Evolutionary conservation across 495 filamentous ascomycete genomes (phyloP), one percentile per base, ranked within the genome.

Genomic region (Aspergillus wentii): DNA sequence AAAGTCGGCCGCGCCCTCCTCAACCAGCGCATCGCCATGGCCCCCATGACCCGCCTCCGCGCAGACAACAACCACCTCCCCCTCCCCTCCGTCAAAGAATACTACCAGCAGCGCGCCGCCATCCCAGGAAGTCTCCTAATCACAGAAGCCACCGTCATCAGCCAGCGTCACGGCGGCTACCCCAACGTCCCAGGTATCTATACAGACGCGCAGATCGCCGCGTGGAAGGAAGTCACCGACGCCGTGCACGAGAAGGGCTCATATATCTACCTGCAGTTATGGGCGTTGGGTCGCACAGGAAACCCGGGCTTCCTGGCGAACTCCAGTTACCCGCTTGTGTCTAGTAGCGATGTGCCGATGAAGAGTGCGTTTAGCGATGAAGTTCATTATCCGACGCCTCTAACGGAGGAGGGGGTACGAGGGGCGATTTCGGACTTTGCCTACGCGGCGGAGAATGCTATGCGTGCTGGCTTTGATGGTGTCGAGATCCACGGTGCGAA

Each of bases 401-500:
- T 87, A 56, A 75, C 68, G 0, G 48, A 61, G 11, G 63, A 69
- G 8, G 76, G 86, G 23, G 80, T 87, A 34, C 28, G 66, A 36
- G 48, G 61, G 9, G 68, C 56, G 8, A 66, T 85, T 9, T 33
- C 48, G 1, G 71, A 74, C 32, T 85, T 78, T 40, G 75, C 63
- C 1, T 28, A 60, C 4, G 82, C 80, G 14, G 75, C 83, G 1
- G 56, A 64, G 46, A 79, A 77, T 34, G 79, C 81, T 3, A 64
- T 86, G 9, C 57, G 54, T 15, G 85, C 83, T 7, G 85, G 84
- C 5, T 87, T 87, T 42, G 84, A 88, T 49, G 83, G 81, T n/a
- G 80, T 89, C 2, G 85, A 89, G 61, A 61, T 87, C 23, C 82
- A 87, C 52, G 77, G 72, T 19, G 81, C 81, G 2, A 86, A 88